Base-by-base conservation (phyloP, 768 basidiomycete species). In the Candolleomyces efflorescens region DNA sequence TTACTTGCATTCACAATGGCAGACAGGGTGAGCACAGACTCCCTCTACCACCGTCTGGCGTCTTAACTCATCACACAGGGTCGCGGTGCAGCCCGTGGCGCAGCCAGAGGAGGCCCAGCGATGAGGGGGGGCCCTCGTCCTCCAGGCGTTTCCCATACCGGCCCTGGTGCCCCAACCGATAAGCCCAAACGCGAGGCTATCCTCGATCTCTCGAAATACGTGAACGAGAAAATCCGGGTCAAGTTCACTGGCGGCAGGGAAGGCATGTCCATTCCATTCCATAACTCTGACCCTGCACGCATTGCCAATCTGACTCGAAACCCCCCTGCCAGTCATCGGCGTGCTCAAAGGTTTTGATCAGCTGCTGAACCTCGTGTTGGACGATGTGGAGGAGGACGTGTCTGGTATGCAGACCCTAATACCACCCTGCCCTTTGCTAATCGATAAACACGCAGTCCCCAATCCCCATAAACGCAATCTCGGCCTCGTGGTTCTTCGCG, bases 161-260 rank as follows among this genome's bases (percentile, higher is more conserved):
- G 78, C 17, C 76, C 53, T 3, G 77, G 80, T 32, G 64, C 79
- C 11, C 75, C 83, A 51, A 52, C 13, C 68, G 82, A 93, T 64
- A 92, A 90, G 69, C 91, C 90, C 45, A 91, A 90, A 70, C 83
- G 92, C 44, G 96, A 98, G 72, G 92, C 93, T 26, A 98, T 98
- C 72, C 84, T 98, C 32, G 94, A 98, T 71, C 85, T 98, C 32
- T 85, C 90, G 50, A 95, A 96, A 71, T 98, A 97, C 65, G 89
- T 90, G 53, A 91, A 96, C 71, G 87, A 94, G 71, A 82, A 85
- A 60, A 92, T 99, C 68, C 77, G 93, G 56, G 94, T 98, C 67
- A 98, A 97, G 73, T 98, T 99, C 68, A 93, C 93, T n/a, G 97
- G 97, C 45, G 96, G 96, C 39, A 78, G 97, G 41, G 94, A 99